phyloP scores from a whole-genome alignment of 176 grass and related monocot species.

The Triticum monococcum region DNA sequence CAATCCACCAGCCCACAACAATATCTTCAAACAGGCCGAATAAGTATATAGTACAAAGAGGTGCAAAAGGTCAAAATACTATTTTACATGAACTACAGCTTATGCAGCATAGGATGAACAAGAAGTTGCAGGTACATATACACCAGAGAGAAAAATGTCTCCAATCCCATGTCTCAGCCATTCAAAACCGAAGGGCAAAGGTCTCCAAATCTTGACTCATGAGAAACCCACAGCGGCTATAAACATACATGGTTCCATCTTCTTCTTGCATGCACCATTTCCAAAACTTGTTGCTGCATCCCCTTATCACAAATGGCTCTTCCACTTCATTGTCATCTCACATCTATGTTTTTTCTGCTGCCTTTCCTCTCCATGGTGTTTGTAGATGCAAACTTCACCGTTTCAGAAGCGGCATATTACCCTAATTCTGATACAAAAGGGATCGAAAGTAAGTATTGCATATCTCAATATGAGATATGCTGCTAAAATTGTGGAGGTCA shows the following conservation, averaged over 20 bases:
- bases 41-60: neutral
- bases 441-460: slow-evolving; percentile 40
- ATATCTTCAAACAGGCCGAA: neutral
- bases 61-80: neutral
- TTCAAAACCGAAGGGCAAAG: neutral
- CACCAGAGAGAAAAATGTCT: slow-evolving; percentile 13
- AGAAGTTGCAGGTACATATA: neutral
- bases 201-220: neutral
- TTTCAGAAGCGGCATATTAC: slow-evolving; percentile 74
- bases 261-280: neutral
- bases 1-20: neutral
- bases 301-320: slow-evolving; percentile 8
- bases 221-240: neutral
- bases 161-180: slow-evolving; percentile 1
- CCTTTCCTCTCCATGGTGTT: slow-evolving; percentile 17
- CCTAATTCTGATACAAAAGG: slow-evolving; percentile 48
- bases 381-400: slow-evolving; percentile 45
- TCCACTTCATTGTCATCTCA: neutral
- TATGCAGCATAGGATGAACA: neutral
- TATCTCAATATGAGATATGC: neutral
- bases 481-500: neutral
- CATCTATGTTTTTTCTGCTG: slow-evolving; percentile 8
- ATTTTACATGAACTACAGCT: neutral
- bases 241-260: neutral
- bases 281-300: neutral